phyloP scores from a whole-genome alignment of 2,329 filamentous ascomycete species.

The Arthrobotrys megalospora region DNA sequence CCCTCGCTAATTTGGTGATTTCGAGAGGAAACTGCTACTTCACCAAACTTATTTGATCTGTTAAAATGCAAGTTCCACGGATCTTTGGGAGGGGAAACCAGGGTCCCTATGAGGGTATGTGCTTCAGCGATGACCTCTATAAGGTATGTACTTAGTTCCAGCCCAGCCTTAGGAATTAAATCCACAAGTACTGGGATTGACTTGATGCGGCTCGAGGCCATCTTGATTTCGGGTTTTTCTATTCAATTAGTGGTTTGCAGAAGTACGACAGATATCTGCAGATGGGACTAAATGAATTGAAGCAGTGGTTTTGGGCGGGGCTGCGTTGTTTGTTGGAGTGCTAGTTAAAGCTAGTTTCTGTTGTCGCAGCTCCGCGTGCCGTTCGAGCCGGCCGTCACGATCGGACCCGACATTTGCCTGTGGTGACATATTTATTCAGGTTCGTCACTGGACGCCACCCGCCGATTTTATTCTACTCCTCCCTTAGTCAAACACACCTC shows the following conservation, averaged over 20 bases:
- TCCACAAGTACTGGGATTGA: conserved; percentile 28
- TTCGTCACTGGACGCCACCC: too few relatives aligned
- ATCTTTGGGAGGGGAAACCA: conserved; percentile 39
- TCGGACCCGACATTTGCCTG: too few relatives aligned
- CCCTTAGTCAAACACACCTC: too few relatives aligned
- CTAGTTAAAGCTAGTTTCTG: too few relatives aligned
- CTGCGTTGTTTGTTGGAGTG: conserved; percentile 28
- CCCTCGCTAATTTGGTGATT: conserved; percentile 32
- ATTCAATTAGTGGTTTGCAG: background rate
- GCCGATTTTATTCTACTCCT: too few relatives aligned
- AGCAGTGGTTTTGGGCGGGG: conserved; percentile 7
- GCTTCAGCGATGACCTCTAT: conserved; percentile 28
- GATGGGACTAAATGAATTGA: background rate
- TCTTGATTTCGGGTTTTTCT: background rate
- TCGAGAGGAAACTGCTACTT: conserved; percentile 42
- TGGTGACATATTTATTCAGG: too few relatives aligned
- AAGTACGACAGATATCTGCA: background rate
- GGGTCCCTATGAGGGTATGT: conserved; percentile 16
- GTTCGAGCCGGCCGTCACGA: background rate
- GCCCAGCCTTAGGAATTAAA: conserved; percentile 37
- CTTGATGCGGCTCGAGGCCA: conserved; percentile 32
- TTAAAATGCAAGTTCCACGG: conserved; percentile 47
- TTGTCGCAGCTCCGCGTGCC: background rate
- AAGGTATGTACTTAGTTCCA: conserved; percentile 30
- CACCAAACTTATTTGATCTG: conserved; percentile 35